A percentile compares a stretch with the other conserved stretches of the same genome.
These are phyloP conservation scores for Paecilomyces niveus DNA, from an alignment of 2,329 filamentous ascomycete genomes.

Conservation along the genomic window DNA sequence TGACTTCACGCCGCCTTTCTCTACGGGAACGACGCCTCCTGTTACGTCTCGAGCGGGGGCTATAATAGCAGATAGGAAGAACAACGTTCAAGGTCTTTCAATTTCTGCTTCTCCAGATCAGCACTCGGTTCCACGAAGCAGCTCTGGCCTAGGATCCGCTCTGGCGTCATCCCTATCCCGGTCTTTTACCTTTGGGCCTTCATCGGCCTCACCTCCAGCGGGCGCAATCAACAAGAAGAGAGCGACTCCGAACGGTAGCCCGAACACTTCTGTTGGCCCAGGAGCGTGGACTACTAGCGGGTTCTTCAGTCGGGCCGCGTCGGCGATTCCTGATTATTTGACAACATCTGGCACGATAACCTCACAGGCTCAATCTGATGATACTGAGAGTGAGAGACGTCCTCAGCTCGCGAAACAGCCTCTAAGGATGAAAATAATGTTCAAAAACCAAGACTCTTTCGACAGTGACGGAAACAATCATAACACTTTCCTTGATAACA, in stretches of 20 bases:
- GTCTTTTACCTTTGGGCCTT: constrained; percentile 38
- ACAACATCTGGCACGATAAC: constrained; percentile 20
- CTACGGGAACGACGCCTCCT: constrained; percentile 48
- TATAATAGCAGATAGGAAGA: constrained; percentile 33
- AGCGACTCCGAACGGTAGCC: constrained; percentile 28
- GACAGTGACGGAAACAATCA: constrained; percentile 43
- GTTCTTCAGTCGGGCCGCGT: constrained; percentile 16
- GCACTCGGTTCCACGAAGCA: constrained; percentile 29
- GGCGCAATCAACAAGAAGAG: constrained; percentile 27
- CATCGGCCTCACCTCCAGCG: constrained; percentile 36
- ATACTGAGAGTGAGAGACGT: constrained; percentile 31
- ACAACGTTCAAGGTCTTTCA: constrained; percentile 33
- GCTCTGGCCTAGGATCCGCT: constrained; percentile 34
- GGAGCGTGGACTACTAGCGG: constrained; percentile 21
- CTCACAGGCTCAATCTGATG: constrained; percentile 31
- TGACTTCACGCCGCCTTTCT: constrained; percentile 45
- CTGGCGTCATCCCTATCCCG: constrained; percentile 39
- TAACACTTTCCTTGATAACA: constrained; percentile 44
- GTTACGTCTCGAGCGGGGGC: constrained; percentile 34
- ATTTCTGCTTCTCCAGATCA: constrained; percentile 37
- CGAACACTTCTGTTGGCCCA: constrained; percentile 18
- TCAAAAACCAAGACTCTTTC: constrained; percentile 53
- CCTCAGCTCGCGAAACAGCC: constrained; percentile 18
- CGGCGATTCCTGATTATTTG: constrained; percentile 21
- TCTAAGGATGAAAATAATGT: constrained; percentile 39